Evolutionary conservation across 108 stramenopile species (phyloP).

Genomic region (Epithemia pelagica): DNA sequence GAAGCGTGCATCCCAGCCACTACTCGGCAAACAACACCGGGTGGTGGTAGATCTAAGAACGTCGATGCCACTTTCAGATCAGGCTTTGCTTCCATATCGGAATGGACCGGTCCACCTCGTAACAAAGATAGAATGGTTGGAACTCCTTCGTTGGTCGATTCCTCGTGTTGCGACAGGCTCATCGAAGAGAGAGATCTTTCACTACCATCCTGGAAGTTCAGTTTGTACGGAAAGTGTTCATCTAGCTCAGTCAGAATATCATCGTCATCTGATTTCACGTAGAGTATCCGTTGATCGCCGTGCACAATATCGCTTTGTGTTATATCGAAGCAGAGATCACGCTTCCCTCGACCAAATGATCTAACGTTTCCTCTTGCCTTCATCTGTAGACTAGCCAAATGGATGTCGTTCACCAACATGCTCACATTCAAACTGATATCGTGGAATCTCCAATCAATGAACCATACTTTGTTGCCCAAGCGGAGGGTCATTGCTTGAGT

Average conservation of each 20-base stretch:
- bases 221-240: conserved; percentile 1
- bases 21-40: conserved; percentile 54
- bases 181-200: not conserved
- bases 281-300: conserved; percentile 18
- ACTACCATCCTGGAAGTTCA: not conserved
- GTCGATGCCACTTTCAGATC: conserved; percentile 15
- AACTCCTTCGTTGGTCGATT: conserved; percentile 2
- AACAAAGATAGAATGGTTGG: not conserved
- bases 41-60: conserved; percentile 40
- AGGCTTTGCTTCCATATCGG: not conserved
- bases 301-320: conserved; percentile 44
- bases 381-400: conserved; percentile 1
- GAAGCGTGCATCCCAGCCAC: conserved; percentile 32
- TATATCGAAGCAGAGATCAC: conserved; percentile 56
- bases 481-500: conserved; percentile 36
- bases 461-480: conserved; percentile 37
- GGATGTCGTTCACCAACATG: conserved; percentile 12
- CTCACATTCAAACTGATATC: conserved; percentile 22
- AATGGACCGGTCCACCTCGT: not conserved
- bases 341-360: conserved; percentile 41
- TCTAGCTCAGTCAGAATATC: conserved; percentile 1
- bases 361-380: conserved; percentile 10
- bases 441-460: conserved; percentile 25
- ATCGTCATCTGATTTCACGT: conserved; percentile 17
- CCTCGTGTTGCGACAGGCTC: not conserved